Percentiles rank a stretch among this genome's conserved stretches.
Conservation (phyloP, 768 basidiomycete species). For the Lyophyllum decastes region DNA sequence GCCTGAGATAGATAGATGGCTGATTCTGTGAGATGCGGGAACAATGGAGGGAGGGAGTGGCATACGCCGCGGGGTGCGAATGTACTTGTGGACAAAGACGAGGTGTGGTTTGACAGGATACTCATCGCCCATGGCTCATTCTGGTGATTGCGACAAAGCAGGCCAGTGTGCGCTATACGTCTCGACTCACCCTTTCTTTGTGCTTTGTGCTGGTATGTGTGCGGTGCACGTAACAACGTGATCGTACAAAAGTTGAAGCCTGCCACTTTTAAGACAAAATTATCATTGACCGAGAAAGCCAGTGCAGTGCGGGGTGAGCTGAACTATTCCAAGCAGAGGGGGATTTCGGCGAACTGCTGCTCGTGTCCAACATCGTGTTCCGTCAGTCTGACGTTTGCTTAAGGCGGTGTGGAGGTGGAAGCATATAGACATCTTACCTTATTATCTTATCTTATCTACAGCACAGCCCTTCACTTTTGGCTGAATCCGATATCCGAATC, state of each 20-base stretch:
- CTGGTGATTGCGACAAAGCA: background rate
- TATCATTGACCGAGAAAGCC: background rate
- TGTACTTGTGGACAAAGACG: background rate
- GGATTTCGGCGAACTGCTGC: background rate
- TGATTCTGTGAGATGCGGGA: slow-evolving; percentile 3
- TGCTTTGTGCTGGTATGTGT: background rate
- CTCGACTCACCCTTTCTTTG: background rate
- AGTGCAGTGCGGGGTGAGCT: background rate
- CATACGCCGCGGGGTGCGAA: slow-evolving; percentile 13
- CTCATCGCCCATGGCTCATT: background rate
- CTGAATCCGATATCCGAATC: background rate
- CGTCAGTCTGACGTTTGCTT: too few species aligned
- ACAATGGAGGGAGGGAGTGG: slow-evolving; percentile 9
- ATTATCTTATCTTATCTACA: background rate
- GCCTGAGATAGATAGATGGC: background rate
- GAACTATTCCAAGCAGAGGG: background rate
- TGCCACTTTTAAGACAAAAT: background rate
- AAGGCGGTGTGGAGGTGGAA: too few species aligned
- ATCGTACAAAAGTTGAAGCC: background rate
- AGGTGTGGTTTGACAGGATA: background rate
- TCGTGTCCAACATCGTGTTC: background rate
- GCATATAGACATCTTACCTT: too few species aligned
- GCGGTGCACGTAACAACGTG: too few species aligned
- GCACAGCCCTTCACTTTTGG: too few species aligned
- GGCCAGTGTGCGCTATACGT: background rate